These are phyloP conservation scores for Fusarium anthophilum DNA, from an alignment of 2,329 filamentous ascomycete species.

Conservation along the genomic window DNA sequence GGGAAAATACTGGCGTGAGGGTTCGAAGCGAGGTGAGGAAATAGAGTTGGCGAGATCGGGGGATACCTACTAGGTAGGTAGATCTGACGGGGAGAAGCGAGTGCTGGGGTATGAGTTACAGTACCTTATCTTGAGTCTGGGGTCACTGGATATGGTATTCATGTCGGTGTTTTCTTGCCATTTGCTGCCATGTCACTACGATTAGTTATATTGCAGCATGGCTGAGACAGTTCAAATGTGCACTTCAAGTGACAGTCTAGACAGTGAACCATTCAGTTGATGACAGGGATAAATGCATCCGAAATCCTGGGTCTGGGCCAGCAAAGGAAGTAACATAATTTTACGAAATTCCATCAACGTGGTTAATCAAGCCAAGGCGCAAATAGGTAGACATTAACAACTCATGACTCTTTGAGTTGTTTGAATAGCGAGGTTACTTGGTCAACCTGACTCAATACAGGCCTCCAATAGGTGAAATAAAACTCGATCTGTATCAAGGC, in stretches of 20 bases:
- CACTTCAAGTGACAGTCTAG: not conserved
- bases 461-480: not conserved
- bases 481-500: not conserved
- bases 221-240: not conserved
- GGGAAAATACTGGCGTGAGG: not conserved
- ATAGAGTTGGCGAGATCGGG: constrained; percentile 7
- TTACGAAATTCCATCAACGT: not conserved
- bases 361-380: not conserved
- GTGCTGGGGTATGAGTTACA: not conserved
- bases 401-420: not conserved
- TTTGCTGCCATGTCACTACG: not conserved
- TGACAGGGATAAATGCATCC: not conserved
- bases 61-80: not conserved
- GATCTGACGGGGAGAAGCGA: constrained; percentile 1
- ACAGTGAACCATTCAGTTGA: not conserved
- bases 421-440: fast-evolving
- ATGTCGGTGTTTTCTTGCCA: not conserved
- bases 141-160: not conserved
- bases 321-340: not conserved
- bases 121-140: no score
- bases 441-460: not conserved
- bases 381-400: not conserved
- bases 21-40: not conserved
- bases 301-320: not conserved
- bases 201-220: not conserved